These are phyloP conservation scores for Saturnispora gosingensis DNA, from an alignment of 805 yeast genomes.

Conservation along the genomic window DNA sequence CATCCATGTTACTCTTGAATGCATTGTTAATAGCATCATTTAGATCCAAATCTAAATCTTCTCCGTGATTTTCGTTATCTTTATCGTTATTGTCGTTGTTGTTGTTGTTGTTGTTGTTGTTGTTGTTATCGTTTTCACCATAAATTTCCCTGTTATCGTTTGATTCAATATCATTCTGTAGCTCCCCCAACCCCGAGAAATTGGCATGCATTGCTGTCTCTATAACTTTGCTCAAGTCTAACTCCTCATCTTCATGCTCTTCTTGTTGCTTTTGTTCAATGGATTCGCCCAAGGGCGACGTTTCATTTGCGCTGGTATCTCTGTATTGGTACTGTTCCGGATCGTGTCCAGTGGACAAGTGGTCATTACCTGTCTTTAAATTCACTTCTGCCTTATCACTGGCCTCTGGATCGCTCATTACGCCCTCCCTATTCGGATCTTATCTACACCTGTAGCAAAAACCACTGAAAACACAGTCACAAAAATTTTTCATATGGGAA, in stretches of 20 bases:
- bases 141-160: neutral
- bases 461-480: slow-evolving; percentile 6
- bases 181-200: neutral
- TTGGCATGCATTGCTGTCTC: slow-evolving; percentile 13
- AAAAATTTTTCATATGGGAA: neutral
- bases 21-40: slow-evolving; percentile 13
- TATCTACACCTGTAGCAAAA: slow-evolving; percentile 2
- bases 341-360: neutral
- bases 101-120: neutral
- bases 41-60: slow-evolving; percentile 3
- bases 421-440: neutral
- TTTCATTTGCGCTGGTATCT: neutral
- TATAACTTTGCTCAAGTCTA: slow-evolving; percentile 11
- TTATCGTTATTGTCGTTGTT: neutral
- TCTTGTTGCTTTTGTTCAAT: neutral
- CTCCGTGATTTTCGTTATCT: neutral
- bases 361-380: neutral
- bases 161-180: neutral
- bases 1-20: slow-evolving; percentile 8
- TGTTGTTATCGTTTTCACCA: neutral
- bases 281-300: neutral
- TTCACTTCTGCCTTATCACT: neutral
- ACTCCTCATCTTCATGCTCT: neutral
- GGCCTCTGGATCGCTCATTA: neutral
- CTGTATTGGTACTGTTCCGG: neutral